Evolutionary conservation across 192 early-diverging fungal species (phyloP).

Genomic region (Coemansia pectinata): DNA sequence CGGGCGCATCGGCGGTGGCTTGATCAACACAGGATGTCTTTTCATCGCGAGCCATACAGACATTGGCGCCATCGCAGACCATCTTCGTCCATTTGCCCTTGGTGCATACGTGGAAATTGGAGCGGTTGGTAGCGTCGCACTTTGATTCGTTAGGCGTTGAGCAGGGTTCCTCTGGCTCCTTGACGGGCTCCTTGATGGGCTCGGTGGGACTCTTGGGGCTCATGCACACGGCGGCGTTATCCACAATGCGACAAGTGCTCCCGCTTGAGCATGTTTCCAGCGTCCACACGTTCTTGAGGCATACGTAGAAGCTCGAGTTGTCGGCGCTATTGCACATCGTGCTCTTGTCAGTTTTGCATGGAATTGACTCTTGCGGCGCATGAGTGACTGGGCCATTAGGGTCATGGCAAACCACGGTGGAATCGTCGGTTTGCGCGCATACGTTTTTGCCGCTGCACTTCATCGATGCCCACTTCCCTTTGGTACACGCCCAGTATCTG

Average conservation of each 20-base stretch:
- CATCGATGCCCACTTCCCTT: neutral
- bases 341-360: conserved; percentile 11
- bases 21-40: conserved; percentile 32
- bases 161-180: conserved; percentile 17
- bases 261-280: conserved; percentile 25
- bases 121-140: conserved; percentile 23
- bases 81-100: conserved; percentile 37
- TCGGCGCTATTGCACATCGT: conserved; percentile 30
- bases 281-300: conserved; percentile 29
- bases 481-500: conserved; percentile 7
- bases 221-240: conserved; percentile 35
- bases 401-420: conserved; percentile 9
- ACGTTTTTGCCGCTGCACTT: conserved; percentile 4
- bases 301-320: conserved; percentile 26
- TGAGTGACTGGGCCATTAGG: neutral
- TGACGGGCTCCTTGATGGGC: neutral
- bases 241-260: conserved; percentile 30
- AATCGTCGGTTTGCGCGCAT: conserved; percentile 1
- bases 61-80: conserved; percentile 38
- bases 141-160: conserved; percentile 35
- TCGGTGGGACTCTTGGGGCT: conserved; percentile 23
- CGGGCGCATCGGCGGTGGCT: conserved; percentile 31
- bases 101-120: conserved; percentile 39
- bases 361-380: neutral
- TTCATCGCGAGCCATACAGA: conserved; percentile 32